Evolutionary conservation across 805 yeast species (phyloP).

Genomic region (Cyberlindnera mycetangii): DNA sequence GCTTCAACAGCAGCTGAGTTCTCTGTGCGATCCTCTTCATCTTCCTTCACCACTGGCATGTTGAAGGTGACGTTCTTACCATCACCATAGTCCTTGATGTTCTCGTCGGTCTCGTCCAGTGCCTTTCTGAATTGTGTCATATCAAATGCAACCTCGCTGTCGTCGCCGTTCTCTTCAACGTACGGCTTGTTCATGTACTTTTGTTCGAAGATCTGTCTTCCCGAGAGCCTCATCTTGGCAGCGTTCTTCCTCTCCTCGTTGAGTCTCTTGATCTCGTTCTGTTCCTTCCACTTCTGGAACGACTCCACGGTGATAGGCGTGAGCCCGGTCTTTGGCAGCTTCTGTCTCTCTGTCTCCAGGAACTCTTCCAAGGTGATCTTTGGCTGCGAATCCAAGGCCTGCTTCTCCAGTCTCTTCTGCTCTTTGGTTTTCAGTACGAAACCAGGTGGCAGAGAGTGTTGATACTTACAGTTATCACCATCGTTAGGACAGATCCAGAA

Average conservation of each 20-base stretch:
- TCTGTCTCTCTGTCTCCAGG: constrained; percentile 87
- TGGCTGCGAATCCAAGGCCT: constrained; percentile 81
- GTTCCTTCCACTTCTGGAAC: constrained; percentile 79
- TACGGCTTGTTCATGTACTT: constrained; percentile 55
- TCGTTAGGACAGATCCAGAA: constrained; percentile 97
- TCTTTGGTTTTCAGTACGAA: constrained; percentile 96
- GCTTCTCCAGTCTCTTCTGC: constrained; percentile 83
- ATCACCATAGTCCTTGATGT: constrained; percentile 34
- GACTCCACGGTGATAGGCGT: constrained; percentile 86
- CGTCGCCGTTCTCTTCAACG: constrained; percentile 45
- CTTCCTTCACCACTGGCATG: constrained; percentile 17
- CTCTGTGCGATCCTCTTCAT: constrained; percentile 26
- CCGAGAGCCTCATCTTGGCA: constrained; percentile 44
- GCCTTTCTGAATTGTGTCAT: constrained; percentile 40
- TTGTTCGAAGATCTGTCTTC: constrained; percentile 65
- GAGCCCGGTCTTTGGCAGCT: constrained; percentile 63
- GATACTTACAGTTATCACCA: constrained; percentile 89
- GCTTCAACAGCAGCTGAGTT: background rate
- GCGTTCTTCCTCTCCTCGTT: constrained; percentile 41
- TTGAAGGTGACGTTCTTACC: constrained; percentile 45
- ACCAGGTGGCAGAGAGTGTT: constrained; percentile 95
- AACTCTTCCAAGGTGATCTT: constrained; percentile 94
- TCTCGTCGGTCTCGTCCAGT: constrained; percentile 33
- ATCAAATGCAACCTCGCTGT: constrained; percentile 38
- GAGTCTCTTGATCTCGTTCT: constrained; percentile 57